Evolutionary conservation across 2,329 filamentous ascomycete species (phyloP), one percentile per base, ranked within the genome.

Genomic region (Neoarthrinium moseri): DNA sequence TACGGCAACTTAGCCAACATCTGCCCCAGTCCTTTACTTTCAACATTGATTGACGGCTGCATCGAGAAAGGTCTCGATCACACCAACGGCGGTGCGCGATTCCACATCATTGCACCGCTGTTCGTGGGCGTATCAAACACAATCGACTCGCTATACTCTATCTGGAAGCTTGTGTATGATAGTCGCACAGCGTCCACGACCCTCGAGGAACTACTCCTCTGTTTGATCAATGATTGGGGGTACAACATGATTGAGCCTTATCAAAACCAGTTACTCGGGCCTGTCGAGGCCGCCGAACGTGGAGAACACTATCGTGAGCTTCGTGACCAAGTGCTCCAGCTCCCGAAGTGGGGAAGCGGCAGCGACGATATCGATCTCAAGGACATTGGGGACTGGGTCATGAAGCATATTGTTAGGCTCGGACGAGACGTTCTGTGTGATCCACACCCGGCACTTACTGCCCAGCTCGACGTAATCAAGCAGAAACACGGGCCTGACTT

Each of bases 271-370:
- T 11, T 6, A 6, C 36, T 39, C 11, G 36, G 36, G 7, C 17
- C 15, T 6, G 20, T n/a, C 29, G 11, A 17, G 13, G 24, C 33
- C 18, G 40, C 40, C 33, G 13, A 48, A 12, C 11, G 11, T 3
- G 22, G 11, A 15, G 4, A 38, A 7, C 46, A 26, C 2, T 49
- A 30, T 39, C 46, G 54, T n/a, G 50, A 56, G 29, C 50, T 56
- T 5, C 51, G 54, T n/a, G n/a, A 13, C 27, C 51, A 18, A 43
- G 48, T 49, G 10, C 43, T 53, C 2, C 23, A 26, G 2, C 43
- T 56, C 6, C 54, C 54, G 10, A 56, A 56, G 40, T 56, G 53
- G 53, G 51, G 40, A 3, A 51, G 51, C 27, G 52, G 52, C n/a
- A 22, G n/a, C n/a, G n/a, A n/a, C n/a, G n/a, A 47, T 17, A 42